A percentile compares a stretch with the other conserved stretches of the same genome.
These are phyloP conservation scores for Candida gorgasii DNA, from an alignment of 805 yeast species.

Conservation along the genomic window DNA sequence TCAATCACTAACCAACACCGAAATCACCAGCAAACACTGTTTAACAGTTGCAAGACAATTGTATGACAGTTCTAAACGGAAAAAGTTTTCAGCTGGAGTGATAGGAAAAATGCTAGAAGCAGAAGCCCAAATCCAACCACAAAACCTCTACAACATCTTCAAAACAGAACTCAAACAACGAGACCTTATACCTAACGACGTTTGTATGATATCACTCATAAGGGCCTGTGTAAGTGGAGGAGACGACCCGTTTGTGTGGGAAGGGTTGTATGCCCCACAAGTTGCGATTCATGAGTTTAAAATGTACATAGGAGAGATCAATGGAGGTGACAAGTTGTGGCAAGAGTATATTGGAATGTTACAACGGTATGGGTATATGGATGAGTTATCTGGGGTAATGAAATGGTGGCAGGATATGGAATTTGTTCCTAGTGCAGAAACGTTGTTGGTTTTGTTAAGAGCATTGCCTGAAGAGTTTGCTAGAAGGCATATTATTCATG, in stretches of 20 bases:
- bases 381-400: constrained; percentile 51
- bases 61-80: constrained; percentile 16
- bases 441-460: constrained; percentile 41
- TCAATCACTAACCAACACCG: not conserved
- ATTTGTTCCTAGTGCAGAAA: constrained; percentile 41
- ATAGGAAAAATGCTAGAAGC: constrained; percentile 40
- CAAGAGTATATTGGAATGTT: constrained; percentile 53
- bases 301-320: constrained; percentile 33
- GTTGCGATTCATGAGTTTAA: constrained; percentile 60
- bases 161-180: constrained; percentile 22
- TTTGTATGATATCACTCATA: constrained; percentile 45
- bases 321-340: constrained; percentile 52
- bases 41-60: constrained; percentile 4
- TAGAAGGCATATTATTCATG: constrained; percentile 39
- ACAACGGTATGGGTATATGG: constrained; percentile 45
- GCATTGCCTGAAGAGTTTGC: constrained; percentile 39
- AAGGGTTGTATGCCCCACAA: constrained; percentile 50
- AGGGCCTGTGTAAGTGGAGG: constrained; percentile 40
- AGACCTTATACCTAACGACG: constrained; percentile 26
- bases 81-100: constrained; percentile 21
- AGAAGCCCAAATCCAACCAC: constrained; percentile 32
- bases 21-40: not conserved
- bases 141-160: constrained; percentile 29
- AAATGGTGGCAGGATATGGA: constrained; percentile 55
- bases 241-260: constrained; percentile 22